Evolutionary conservation across 306 rosid species (phyloP), one percentile per base, ranked within the genome.

Genomic region (Trichosanthes cucumerina): DNA sequence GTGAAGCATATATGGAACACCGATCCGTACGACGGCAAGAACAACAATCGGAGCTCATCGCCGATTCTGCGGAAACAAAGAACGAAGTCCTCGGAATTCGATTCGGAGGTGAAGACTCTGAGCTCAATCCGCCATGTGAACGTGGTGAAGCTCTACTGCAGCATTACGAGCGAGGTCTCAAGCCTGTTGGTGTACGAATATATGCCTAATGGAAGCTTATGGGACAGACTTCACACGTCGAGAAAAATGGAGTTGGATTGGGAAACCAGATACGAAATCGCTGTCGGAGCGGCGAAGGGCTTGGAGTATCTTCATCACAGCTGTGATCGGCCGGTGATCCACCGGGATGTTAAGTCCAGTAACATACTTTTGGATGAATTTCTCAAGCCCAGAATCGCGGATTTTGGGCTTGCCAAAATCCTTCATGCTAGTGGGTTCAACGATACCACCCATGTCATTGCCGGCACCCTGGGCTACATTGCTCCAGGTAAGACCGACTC

Each of bases 101-200:
- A 96, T 2, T 91, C 98, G 0, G 99, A 96, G 84, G 99, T 96
- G 66, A 71, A 83, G 84, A 80, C 93, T 0, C 71, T 96, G 78
- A 96, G 99, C 84, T 91, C 98, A 0, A 88, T 96, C 39, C 82
- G 99, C 83, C 99, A 96, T 13, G 96, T 92, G 62, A 96, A 96
- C 66, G 99, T 96, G 82, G 99, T 96, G 84, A 96, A 96, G 85
- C 75, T 96, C 66, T 96, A 83, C 49, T 91, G 99, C 63, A 96
- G 99, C 52, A 91, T 96, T 24, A 92, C 99, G 0, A 91, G 99
- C 7, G 93, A 92, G 81, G 99, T 92, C 28, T 96, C 99, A 0
- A 96, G 91, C 82, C 54, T 96, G 80, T 73, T 96, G 90, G 99
- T 96, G 14, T 96, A 92, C 33, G 99, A 96, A 71, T 96, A 87